phyloP scores from a whole-genome alignment of 306 rosid genomes.

The Urtica urens region DNA sequence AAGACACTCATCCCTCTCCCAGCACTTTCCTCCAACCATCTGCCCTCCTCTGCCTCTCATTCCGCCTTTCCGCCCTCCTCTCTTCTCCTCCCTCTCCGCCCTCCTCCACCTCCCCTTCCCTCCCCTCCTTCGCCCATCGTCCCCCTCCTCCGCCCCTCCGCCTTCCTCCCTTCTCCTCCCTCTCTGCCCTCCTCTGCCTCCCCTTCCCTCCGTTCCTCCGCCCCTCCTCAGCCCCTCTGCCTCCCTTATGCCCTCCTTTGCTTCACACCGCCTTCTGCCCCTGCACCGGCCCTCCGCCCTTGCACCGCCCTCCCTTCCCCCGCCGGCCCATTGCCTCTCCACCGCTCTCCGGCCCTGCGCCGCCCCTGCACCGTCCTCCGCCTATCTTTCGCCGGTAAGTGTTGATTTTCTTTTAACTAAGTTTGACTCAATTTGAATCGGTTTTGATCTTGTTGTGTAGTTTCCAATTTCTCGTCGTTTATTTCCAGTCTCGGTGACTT shows the following conservation, averaged over 20 bases:
- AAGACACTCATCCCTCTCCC: slow-evolving; percentile 6
- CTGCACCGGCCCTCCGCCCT: neutral
- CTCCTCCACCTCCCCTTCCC: neutral
- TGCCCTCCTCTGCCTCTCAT: neutral
- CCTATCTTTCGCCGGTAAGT: too few species aligned
- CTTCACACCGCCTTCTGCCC: neutral
- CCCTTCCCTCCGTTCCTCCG: neutral
- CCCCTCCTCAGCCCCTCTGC: neutral
- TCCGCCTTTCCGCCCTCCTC: neutral
- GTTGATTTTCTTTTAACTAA: too few species aligned
- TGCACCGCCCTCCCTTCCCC: neutral
- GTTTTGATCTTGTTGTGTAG: too few species aligned
- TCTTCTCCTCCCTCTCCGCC: neutral
- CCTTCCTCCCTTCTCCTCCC: neutral
- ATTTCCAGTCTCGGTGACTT: too few species aligned
- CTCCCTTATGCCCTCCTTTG: neutral
- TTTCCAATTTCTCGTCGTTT: too few species aligned
- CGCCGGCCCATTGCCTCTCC: neutral
- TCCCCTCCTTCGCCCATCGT: too few species aligned
- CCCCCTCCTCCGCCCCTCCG: neutral
- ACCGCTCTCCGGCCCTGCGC: neutral
- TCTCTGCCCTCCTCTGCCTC: neutral
- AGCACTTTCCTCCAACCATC: neutral
- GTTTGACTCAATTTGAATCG: too few species aligned
- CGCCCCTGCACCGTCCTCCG: too few species aligned